phyloP scores from a whole-genome alignment of 164 flowering plant genomes.

The Santalum album region DNA sequence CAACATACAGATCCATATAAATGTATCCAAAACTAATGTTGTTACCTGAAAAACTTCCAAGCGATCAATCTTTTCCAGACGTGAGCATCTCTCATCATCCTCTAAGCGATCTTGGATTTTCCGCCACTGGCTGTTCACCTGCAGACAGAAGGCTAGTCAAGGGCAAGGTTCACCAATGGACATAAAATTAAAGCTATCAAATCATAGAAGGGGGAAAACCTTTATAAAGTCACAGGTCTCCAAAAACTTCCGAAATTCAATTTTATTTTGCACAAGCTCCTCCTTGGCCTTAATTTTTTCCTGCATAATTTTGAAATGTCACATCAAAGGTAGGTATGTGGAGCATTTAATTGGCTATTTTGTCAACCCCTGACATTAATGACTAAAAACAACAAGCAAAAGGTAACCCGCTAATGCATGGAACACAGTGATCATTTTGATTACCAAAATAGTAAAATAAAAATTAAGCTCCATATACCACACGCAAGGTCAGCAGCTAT shows the following conservation, averaged over 20 bases:
- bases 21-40: background rate
- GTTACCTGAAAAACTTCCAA: conserved; percentile 72
- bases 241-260: conserved; percentile 68
- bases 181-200: background rate
- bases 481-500: too few relatives aligned
- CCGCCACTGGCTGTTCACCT: conserved; percentile 91
- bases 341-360: too few relatives aligned
- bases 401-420: too few relatives aligned
- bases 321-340: background rate
- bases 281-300: conserved; percentile 81
- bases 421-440: too few relatives aligned
- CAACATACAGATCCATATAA: conserved; percentile 6
- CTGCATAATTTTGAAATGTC: conserved; percentile 23
- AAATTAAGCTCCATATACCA: too few relatives aligned
- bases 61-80: conserved; percentile 89
- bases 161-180: background rate
- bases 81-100: conserved; percentile 84
- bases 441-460: too few relatives aligned
- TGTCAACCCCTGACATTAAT: too few relatives aligned
- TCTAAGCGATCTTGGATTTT: conserved; percentile 87
- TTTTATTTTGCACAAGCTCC: conserved; percentile 56
- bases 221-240: conserved; percentile 88
- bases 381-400: too few relatives aligned
- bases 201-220: conserved; percentile 21
- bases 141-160: conserved; percentile 3